Base-by-base conservation (phyloP, 805 yeast species). In the Nakazawaea siamensis region DNA sequence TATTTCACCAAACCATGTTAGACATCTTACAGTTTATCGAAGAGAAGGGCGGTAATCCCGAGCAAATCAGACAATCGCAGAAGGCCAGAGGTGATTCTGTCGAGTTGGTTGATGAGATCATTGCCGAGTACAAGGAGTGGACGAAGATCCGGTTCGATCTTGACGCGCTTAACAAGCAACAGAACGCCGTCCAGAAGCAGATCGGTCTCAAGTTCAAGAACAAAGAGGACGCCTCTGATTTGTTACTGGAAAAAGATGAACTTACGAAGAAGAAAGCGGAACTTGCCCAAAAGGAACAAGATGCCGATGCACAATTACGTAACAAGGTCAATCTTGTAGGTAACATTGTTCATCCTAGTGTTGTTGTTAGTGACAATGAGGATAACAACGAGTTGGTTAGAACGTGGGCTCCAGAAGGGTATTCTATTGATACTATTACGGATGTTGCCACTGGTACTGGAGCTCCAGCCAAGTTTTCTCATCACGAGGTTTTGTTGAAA, bases 31-130 rank as follows among this genome's bases (percentile, higher is more conserved):
- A 83, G 55, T 92, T 92, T 58, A 80, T 92, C 49, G 95, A 79
- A 49, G 98, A 92, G 56, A 90, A 87, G 64, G 98, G 98, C 40
- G 98, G 98, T 43, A 76, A 88, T 59, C 96, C 98, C 28, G 90
- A 88, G 48, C 67, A 67, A 36, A 86, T 92, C 56, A 81, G 81
- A 58, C 74, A 66, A 52, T 88, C 97, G 25, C 98, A 92, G 62
- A 76, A 66, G 59, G 95, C 94, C 43, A 86, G 98, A 69, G 95
- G 94, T 43, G 97, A 75, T 49, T 66, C 92, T 24, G 97, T 88
- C 35, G 98, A 92, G 62, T 54, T 92, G 35, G 97, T 92, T 34
- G 98, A 92, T 58, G 96, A 90, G 64, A 88, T 92, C 57, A 85
- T 92, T 55, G 70, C 65, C 43, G 95, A 80, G 48, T 92, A 92